These are phyloP conservation scores for Dicorynia guianensis DNA, from an alignment of 306 rosid genomes.

Conservation along the genomic window DNA sequence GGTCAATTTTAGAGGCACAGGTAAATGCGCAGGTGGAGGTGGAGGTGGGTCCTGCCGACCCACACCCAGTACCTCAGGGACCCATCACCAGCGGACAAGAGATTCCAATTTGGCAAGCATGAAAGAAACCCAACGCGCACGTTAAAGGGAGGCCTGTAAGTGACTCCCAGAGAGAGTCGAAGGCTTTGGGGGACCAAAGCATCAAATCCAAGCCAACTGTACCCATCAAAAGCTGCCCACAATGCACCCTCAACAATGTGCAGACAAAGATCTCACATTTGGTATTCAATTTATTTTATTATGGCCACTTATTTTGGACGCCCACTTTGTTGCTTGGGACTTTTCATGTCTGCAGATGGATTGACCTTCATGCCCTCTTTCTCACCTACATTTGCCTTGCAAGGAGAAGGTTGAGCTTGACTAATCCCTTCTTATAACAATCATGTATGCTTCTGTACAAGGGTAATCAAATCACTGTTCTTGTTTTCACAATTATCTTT, in stretches of 20 bases:
- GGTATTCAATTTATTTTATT: slow-evolving; percentile 30
- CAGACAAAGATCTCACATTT: slow-evolving; percentile 72
- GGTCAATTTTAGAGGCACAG: slow-evolving; percentile 20
- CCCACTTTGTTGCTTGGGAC: slow-evolving; percentile 28
- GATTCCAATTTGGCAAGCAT: slow-evolving; percentile 72
- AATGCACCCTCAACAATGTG: slow-evolving; percentile 54
- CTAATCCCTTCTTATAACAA: slow-evolving; percentile 2
- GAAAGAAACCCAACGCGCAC: slow-evolving; percentile 87
- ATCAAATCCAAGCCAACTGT: slow-evolving; percentile 56
- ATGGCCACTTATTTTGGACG: slow-evolving; percentile 36
- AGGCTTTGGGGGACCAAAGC: slow-evolving; percentile 58
- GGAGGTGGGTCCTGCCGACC: slow-evolving; percentile 56
- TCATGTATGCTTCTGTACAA: neutral
- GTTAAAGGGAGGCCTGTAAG: slow-evolving; percentile 46
- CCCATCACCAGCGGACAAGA: slow-evolving; percentile 54
- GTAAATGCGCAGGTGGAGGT: slow-evolving; percentile 25
- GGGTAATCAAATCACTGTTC: slow-evolving; percentile 6
- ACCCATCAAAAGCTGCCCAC: slow-evolving; percentile 60
- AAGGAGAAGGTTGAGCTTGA: neutral
- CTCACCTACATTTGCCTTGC: neutral
- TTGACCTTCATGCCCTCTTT: slow-evolving; percentile 31
- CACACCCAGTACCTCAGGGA: slow-evolving; percentile 43
- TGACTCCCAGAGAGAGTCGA: slow-evolving; percentile 29
- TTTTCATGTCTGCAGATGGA: slow-evolving; percentile 20
- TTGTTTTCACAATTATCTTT: neutral